Base-by-base conservation (phyloP, 768 basidiomycete genomes). In the Suillus paluster region DNA sequence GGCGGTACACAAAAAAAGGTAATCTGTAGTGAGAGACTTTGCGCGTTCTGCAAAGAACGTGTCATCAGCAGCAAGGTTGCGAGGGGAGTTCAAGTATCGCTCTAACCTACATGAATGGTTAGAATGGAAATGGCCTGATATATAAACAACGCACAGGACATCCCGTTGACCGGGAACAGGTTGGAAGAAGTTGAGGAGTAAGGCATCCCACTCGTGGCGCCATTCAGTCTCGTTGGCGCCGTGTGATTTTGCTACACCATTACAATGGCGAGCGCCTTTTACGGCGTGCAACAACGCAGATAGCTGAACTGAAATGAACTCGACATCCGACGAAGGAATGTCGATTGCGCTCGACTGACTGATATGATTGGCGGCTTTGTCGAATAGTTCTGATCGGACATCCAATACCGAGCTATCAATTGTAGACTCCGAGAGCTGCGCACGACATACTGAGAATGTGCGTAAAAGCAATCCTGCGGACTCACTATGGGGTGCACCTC, bases 191-290 rank as follows among this genome's bases (percentile, higher is more conserved):
- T 11, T 53, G 5, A 57, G 9, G 12, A 57, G 45, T 3, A 57
- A 27, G 11, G 57, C 25, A 17, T 57, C 45, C 57, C 57, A 57
- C 11, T 57, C 25, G 4, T 57, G 45, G 10, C 45, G 45, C 21
- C 45, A 10, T 15, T 52, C 44, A 6, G 57, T 25, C 23, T 57
- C 25, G 7, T 56, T 58, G 45, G 19, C 57, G 6, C 57, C 46
- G 6, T 34, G 19, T n/a, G 15, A n/a, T 6, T 11, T 23, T 15
- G 45, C 41, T 1, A 49, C 15, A 17, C 5, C 19, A 12, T 58
- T 25, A 30, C 27, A 50, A 2, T 5, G 2, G 46, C 10, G 33
- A 9, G 45, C 57, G 3, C 57, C 57, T 30, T 58, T 23, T 5
- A 50, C 33, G 1, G 21, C 33, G 5, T 50, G 27, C n/a, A 58